Base-by-base conservation (phyloP, 73 alveolate genomes). In the Durusdinium trenchii region DNA sequence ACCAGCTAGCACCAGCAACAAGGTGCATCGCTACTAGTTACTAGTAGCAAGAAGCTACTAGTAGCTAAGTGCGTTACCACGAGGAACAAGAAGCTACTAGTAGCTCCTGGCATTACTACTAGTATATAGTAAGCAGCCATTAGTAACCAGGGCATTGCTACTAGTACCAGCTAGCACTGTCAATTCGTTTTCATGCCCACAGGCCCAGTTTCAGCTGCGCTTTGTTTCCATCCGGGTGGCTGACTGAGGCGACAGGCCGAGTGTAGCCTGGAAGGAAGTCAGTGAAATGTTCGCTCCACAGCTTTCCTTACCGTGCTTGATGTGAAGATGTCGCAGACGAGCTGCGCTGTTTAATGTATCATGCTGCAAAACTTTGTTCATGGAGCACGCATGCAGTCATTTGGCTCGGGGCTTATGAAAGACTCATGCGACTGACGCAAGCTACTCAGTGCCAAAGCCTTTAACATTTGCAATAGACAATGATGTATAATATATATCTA, bases 231-330 rank as follows among this genome's bases (percentile, higher is more conserved):
- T n/a, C n/a, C n/a, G n/a, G n/a, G n/a, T n/a, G n/a, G n/a, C n/a
- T n/a, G n/a, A n/a, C n/a, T n/a, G 61, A 28, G 60, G 26, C 18
- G 97, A 91, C 76, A 26, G 84, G 61, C 35, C 81, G 57, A 51
- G 46, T 32, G 89, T 91, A 46, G 50, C 97, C 4, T 91, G 97
- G 97, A 91, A n/a, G 43, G 97, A 91, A 71, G 87, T 91, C 76
- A 52, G 89, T 35, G 97, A 91, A 54, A 67, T 67, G 97, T 45
- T 30, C 40, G 54, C 45, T 0, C 1, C 97, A n/a, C 76, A 67
- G 62, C 18, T 57, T 35, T 54, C 26, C 18, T 12, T 9, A 6
- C 3, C 38, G 76, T 48, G 69, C 69, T 57, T 51, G 28, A 32
- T 6, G 38, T 51, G 28, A 16, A 32, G 9, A 9, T 73, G 85